phyloP scores from a whole-genome alignment of 2,329 filamentous ascomycete species.

The Pyrenophora seminiperda region DNA sequence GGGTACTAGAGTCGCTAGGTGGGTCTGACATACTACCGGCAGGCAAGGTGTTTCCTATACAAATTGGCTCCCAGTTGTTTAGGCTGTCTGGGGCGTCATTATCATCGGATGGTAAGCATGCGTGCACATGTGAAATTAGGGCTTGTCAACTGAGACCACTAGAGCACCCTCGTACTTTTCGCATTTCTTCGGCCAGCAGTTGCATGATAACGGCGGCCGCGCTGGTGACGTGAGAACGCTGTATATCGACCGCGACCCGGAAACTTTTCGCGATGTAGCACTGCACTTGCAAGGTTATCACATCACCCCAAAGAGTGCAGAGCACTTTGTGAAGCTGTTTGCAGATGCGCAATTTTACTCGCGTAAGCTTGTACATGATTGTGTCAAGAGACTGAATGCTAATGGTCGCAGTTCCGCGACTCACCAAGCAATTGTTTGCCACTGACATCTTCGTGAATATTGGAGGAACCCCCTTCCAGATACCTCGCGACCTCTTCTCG shows the following conservation, averaged over 20 bases:
- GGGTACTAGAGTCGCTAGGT: conserved; percentile 33
- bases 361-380: conserved; percentile 57
- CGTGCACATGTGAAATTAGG: neutral
- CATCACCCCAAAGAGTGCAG: conserved; percentile 77
- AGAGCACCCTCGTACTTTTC: conserved; percentile 96
- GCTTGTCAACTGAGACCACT: conserved; percentile 54
- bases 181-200: conserved; percentile 85
- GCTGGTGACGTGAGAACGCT: conserved; percentile 72
- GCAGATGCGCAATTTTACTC: conserved; percentile 96
- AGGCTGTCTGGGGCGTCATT: conserved; percentile 71
- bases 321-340: conserved; percentile 89
- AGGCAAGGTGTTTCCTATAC: conserved; percentile 73
- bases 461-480: conserved; percentile 83
- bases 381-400: conserved; percentile 10
- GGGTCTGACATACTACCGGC: conserved; percentile 63
- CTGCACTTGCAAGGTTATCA: conserved; percentile 91
- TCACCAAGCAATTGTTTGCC: conserved; percentile 89
- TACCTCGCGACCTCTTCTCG: conserved; percentile 85
- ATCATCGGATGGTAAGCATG: conserved; percentile 69
- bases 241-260: conserved; percentile 92
- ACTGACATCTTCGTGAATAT: conserved; percentile 92
- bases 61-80: conserved; percentile 72
- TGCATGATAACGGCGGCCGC: conserved; percentile 67
- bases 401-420: conserved; percentile 69
- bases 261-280: conserved; percentile 86